These are phyloP conservation scores for Acer yangbiense DNA, from an alignment of 345 rosid species.

Conservation along the genomic window DNA sequence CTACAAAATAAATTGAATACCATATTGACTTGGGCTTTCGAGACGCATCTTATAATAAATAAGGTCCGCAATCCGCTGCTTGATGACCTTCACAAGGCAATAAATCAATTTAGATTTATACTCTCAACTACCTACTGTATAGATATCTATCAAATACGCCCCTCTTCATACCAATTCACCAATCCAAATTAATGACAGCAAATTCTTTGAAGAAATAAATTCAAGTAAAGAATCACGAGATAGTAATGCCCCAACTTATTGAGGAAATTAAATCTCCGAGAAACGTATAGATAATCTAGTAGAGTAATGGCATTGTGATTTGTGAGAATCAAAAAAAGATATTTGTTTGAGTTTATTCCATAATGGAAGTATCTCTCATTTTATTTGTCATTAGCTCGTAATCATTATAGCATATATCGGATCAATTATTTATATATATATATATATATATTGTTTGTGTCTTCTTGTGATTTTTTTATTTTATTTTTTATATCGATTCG, in stretches of 20 bases:
- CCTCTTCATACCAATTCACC: neutral
- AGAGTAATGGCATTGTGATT: neutral
- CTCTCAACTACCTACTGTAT: conserved; percentile 13
- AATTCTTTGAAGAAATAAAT: neutral
- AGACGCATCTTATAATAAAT: neutral
- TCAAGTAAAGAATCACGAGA: neutral
- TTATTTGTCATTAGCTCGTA: no score
- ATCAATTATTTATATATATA: neutral
- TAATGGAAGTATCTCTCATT: neutral
- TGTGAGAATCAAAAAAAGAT: no score
- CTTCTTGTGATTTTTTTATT: neutral
- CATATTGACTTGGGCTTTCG: neutral
- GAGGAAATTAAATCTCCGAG: neutral
- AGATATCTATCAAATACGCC: neutral
- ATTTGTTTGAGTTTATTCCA: neutral
- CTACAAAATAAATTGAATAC: neutral
- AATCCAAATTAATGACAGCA: neutral
- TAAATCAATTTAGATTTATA: neutral
- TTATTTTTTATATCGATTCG: no score
- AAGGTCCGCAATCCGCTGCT: neutral
- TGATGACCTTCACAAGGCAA: neutral
- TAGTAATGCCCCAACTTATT: neutral
- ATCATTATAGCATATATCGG: neutral
- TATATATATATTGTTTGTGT: no score
- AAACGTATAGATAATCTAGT: no score